Conservation (phyloP, 257 asterid genomes). For the Solanum chilense region DNA sequence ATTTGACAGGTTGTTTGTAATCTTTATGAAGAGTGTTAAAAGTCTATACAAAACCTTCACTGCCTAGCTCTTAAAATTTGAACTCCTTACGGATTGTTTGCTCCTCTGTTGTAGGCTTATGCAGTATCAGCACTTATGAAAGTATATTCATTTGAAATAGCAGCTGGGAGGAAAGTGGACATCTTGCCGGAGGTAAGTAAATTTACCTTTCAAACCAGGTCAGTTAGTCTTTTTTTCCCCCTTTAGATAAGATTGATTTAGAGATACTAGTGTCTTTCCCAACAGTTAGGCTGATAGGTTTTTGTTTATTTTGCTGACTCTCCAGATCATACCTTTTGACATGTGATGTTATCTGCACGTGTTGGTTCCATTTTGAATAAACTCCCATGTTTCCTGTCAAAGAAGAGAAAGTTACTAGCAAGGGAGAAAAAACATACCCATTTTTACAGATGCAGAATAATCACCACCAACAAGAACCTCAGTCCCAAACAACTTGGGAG, state of each 20-base stretch:
- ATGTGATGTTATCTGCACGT: neutral
- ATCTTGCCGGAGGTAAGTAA: conserved; percentile 75
- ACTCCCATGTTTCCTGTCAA: neutral
- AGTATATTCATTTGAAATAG: conserved; percentile 87
- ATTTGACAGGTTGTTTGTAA: neutral
- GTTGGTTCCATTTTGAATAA: neutral
- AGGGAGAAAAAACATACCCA: neutral
- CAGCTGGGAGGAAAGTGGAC: conserved; percentile 86
- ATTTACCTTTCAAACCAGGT: neutral
- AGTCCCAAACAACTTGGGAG: neutral
- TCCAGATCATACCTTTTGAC: neutral
- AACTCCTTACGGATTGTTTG: conserved; percentile 1
- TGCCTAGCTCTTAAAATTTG: neutral
- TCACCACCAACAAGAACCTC: neutral
- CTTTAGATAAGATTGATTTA: neutral
- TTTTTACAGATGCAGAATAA: neutral
- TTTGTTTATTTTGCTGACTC: neutral
- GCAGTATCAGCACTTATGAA: conserved; percentile 84
- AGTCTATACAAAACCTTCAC: neutral
- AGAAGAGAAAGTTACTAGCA: neutral
- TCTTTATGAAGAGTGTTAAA: neutral
- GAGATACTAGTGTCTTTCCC: neutral
- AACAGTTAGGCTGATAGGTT: neutral
- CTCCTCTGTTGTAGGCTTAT: conserved; percentile 55
- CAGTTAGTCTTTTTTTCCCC: neutral